Evolutionary conservation across 1,284 basidiomycete genomes (phyloP).

Genomic region (Exobasidium rhododendri): DNA sequence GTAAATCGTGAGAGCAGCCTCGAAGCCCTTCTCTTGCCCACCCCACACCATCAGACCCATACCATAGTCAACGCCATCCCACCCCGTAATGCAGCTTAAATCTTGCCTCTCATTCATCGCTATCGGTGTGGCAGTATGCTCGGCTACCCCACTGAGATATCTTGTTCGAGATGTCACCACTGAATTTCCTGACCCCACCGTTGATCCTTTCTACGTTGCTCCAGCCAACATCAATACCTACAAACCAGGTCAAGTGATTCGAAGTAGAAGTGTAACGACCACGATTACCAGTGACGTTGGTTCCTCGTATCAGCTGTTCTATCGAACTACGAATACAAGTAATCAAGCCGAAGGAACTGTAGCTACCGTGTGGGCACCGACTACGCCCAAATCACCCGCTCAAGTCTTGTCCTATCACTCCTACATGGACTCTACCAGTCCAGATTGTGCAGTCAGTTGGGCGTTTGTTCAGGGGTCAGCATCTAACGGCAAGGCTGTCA

Average conservation of each 20-base stretch:
- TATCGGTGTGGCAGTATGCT: no score
- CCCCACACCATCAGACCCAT: no score
- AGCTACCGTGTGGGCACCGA: constrained; percentile 17
- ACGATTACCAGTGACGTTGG: background rate
- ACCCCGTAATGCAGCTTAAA: no score
- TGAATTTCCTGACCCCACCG: constrained; percentile 22
- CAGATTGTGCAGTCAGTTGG: constrained; percentile 15
- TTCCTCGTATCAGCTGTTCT: constrained; percentile 15
- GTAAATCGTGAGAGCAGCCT: no score
- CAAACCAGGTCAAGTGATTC: constrained; percentile 31
- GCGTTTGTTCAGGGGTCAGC: constrained; percentile 7
- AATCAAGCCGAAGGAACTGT: constrained; percentile 17
- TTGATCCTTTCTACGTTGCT: constrained; percentile 32
- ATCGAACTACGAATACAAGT: constrained; percentile 10
- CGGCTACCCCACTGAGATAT: background rate
- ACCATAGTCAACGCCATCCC: no score
- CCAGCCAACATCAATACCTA: constrained; percentile 24
- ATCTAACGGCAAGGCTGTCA: background rate
- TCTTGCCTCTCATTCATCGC: no score
- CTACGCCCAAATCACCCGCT: background rate
- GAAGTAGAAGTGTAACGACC: constrained; percentile 15
- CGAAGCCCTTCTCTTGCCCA: no score
- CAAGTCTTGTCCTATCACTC: constrained; percentile 11
- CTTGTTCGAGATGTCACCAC: background rate
- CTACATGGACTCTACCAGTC: constrained; percentile 14